Conservation (phyloP, 441 rosid species). For the Macaranga tanarius region DNA sequence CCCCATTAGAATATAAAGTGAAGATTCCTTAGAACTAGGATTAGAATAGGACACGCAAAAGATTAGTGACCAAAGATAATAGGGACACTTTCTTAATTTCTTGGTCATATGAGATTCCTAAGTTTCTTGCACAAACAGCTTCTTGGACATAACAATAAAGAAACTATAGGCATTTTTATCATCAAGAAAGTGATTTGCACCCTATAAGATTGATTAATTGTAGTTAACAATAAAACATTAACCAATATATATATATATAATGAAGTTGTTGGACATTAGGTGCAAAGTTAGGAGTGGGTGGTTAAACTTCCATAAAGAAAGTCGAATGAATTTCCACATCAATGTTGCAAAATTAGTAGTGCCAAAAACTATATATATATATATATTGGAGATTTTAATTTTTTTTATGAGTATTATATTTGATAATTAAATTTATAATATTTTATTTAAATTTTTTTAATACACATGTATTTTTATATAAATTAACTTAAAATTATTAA, state of each 20-base stretch:
- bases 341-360: background rate
- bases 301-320: too few species aligned
- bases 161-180: background rate
- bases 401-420: too few species aligned
- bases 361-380: too few species aligned
- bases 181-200: conserved; percentile 1
- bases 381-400: too few species aligned
- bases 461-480: too few species aligned
- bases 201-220: background rate
- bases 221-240: background rate
- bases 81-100: background rate
- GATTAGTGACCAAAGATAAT: background rate
- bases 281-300: conserved; percentile 20
- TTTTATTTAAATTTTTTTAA: too few species aligned
- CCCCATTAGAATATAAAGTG: conserved; percentile 17
- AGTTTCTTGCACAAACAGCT: background rate
- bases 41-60: conserved; percentile 8
- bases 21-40: conserved; percentile 27
- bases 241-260: background rate
- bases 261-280: conserved; percentile 38
- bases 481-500: too few species aligned
- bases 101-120: conserved; percentile 2
- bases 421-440: too few species aligned
- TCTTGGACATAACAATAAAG: background rate
- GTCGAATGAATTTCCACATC: background rate